A percentile compares a stretch with the other conserved stretches of the same genome.
Conservation (phyloP, 805 yeast genomes). For the Candida bentonensis region DNA sequence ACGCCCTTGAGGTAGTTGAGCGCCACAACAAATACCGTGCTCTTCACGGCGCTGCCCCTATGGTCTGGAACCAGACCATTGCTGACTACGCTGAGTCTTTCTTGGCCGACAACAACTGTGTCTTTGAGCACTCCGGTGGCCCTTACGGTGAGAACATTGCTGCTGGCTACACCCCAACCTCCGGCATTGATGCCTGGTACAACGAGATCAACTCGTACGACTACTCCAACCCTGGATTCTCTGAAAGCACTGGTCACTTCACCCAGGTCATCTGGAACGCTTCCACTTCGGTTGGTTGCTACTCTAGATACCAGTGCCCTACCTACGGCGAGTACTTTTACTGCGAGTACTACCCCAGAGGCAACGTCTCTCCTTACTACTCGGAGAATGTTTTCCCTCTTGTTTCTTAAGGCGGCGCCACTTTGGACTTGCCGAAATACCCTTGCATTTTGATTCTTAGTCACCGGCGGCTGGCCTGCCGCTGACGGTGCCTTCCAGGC, state of each 20-base stretch:
- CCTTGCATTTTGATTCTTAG: too few relatives aligned
- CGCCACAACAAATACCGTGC: slow-evolving; percentile 50
- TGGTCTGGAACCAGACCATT: slow-evolving; percentile 40
- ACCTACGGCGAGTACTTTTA: slow-evolving; percentile 41
- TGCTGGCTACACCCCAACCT: slow-evolving; percentile 40
- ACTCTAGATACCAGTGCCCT: slow-evolving; percentile 29
- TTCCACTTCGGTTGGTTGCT: slow-evolving; percentile 49
- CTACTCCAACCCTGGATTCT: slow-evolving; percentile 33
- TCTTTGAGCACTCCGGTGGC: slow-evolving; percentile 50
- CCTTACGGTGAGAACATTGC: slow-evolving; percentile 70
- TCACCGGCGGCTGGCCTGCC: too few relatives aligned
- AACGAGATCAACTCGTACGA: slow-evolving; percentile 41
- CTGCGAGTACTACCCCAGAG: slow-evolving; percentile 61
- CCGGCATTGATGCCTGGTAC: slow-evolving; percentile 64
- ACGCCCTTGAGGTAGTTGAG: slow-evolving; percentile 28
- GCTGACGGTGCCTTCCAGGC: too few relatives aligned
- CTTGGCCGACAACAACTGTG: slow-evolving; percentile 31
- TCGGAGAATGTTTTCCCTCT: slow-evolving; percentile 14
- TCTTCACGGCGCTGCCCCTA: slow-evolving; percentile 33
- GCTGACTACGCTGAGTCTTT: slow-evolving; percentile 42
- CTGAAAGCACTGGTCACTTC: slow-evolving; percentile 56
- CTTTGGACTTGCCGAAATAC: too few relatives aligned
- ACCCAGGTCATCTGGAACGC: slow-evolving; percentile 65
- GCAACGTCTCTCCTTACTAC: slow-evolving; percentile 38
- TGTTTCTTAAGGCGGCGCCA: not conserved